Percentiles rank a stretch among this genome's conserved stretches.
Evolutionary conservation across 805 yeast genomes (phyloP).

Genomic region (Candida gorgasii): DNA sequence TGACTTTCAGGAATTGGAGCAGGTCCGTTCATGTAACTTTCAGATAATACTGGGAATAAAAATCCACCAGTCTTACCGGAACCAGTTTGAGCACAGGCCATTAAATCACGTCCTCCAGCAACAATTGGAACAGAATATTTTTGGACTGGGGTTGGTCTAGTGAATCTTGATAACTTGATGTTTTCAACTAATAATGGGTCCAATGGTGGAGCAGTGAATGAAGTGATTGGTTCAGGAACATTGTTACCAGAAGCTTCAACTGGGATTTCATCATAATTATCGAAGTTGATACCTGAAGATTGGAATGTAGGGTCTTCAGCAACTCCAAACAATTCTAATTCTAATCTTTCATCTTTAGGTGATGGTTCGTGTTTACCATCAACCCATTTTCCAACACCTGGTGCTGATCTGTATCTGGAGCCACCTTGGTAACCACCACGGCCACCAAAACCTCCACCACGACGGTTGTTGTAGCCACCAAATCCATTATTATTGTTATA

Average conservation of each 20-base stretch:
- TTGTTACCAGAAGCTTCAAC: constrained; percentile 96
- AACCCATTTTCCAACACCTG: constrained; percentile 77
- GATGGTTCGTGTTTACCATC: constrained; percentile 90
- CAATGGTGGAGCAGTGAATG: constrained; percentile 90
- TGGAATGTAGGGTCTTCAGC: constrained; percentile 74
- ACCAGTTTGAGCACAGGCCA: constrained; percentile 99
- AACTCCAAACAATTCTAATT: constrained; percentile 80
- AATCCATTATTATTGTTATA: constrained; percentile 19
- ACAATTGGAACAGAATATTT: constrained; percentile 92
- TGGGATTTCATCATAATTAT: constrained; percentile 97
- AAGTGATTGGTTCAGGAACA: constrained; percentile 89
- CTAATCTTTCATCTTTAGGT: constrained; percentile 64
- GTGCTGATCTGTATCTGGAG: constrained; percentile 28
- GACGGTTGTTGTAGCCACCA: constrained; percentile 28
- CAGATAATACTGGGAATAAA: constrained; percentile 94
- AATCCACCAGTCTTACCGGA: constrained; percentile 99
- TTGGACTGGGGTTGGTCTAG: constrained; percentile 95
- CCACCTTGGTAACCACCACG: constrained; percentile 25
- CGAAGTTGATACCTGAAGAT: constrained; percentile 97
- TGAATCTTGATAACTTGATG: constrained; percentile 84
- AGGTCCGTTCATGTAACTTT: constrained; percentile 89
- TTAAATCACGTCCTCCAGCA: constrained; percentile 84
- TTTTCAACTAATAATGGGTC: constrained; percentile 84
- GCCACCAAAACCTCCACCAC: constrained; percentile 23
- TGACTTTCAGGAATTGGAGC: constrained; percentile 51